A percentile compares a stretch with the other conserved stretches of the same genome.
phyloP scores from a whole-genome alignment of 306 rosid species.

The Castanea mollissima region DNA sequence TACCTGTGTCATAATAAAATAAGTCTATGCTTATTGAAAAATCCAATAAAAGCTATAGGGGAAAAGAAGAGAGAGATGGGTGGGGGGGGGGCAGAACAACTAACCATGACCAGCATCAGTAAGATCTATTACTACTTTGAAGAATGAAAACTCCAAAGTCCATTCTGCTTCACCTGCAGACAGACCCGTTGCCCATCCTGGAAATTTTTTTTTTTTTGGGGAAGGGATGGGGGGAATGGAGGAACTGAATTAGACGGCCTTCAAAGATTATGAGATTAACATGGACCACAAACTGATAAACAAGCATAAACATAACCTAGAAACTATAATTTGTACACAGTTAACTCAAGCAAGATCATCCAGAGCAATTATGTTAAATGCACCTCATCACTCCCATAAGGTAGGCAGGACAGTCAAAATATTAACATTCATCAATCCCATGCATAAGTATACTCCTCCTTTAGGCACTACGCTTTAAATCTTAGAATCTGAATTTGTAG shows the following conservation, averaged over 20 bases:
- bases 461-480: background rate
- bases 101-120: constrained; percentile 93
- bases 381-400: background rate
- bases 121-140: constrained; percentile 74
- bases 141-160: constrained; percentile 69
- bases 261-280: background rate
- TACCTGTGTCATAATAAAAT: constrained; percentile 1
- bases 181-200: constrained; percentile 96
- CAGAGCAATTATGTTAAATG: background rate
- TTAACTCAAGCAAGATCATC: background rate
- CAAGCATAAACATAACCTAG: background rate
- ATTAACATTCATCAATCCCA: background rate
- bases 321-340: background rate
- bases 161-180: constrained; percentile 73
- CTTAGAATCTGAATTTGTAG: background rate
- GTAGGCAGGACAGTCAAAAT: background rate
- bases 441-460: background rate
- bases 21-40: constrained; percentile 8
- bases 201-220: constrained; percentile 9
- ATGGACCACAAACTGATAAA: background rate
- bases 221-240: background rate
- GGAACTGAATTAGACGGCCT: background rate
- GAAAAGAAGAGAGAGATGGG: constrained; percentile 10
- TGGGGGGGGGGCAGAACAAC: constrained; percentile 18
- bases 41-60: constrained; percentile 6